These are phyloP conservation scores for Zymoseptoria pseudotritici DNA, from an alignment of 2,329 filamentous ascomycete species.

Conservation along the genomic window DNA sequence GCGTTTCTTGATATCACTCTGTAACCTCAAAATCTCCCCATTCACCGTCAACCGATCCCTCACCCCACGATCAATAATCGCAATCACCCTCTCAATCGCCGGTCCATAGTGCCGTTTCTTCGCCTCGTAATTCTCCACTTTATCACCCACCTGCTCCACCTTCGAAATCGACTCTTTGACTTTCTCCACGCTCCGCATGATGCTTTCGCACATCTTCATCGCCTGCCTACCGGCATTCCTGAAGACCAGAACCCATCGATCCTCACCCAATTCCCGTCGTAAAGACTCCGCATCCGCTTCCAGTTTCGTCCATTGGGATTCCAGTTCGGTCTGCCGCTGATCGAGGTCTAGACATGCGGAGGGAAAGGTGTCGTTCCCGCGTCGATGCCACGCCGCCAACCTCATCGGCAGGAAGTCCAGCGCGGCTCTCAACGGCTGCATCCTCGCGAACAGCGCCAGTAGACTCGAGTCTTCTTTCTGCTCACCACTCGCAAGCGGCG, in stretches of 20 bases:
- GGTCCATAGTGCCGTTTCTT: slow-evolving; percentile 93
- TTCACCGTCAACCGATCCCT: slow-evolving; percentile 93
- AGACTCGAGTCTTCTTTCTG: slow-evolving; percentile 79
- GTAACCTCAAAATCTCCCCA: slow-evolving; percentile 81
- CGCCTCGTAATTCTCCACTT: slow-evolving; percentile 85
- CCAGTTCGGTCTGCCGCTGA: slow-evolving; percentile 63
- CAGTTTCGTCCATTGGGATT: slow-evolving; percentile 79
- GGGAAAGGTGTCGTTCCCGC: slow-evolving; percentile 73
- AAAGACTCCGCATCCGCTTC: slow-evolving; percentile 85
- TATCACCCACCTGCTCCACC: slow-evolving; percentile 69
- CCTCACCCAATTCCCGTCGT: slow-evolving; percentile 84
- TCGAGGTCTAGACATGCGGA: slow-evolving; percentile 86
- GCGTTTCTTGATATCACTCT: slow-evolving; percentile 75
- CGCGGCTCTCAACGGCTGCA: slow-evolving; percentile 88
- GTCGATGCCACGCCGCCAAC: slow-evolving; percentile 72
- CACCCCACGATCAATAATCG: slow-evolving; percentile 92
- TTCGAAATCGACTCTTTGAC: slow-evolving; percentile 72
- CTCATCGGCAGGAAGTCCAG: slow-evolving; percentile 95
- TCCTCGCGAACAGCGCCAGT: slow-evolving; percentile 82
- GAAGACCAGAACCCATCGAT: slow-evolving; percentile 94
- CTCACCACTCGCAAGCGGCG: slow-evolving; percentile 33
- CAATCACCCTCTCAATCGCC: slow-evolving; percentile 82
- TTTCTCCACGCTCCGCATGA: slow-evolving; percentile 78
- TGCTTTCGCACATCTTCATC: slow-evolving; percentile 93
- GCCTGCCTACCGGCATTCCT: slow-evolving; percentile 85